A percentile compares a stretch with the other conserved stretches of the same genome.
Conservation (phyloP, 169 alveolate genomes). For the Fabrea salina region DNA sequence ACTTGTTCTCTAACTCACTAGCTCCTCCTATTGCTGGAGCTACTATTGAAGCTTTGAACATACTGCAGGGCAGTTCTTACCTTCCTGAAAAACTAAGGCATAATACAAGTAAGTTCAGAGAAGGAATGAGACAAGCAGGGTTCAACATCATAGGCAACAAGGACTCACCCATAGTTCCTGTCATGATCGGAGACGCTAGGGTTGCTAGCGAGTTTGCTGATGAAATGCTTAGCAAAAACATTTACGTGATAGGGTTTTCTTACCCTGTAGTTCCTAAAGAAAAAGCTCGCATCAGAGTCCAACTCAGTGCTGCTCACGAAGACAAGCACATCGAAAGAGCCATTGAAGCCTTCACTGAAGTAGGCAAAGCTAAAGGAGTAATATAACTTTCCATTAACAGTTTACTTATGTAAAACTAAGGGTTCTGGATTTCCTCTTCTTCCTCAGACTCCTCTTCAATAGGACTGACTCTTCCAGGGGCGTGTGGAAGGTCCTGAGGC, state of each 20-base stretch:
- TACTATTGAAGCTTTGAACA: slow-evolving; percentile 33
- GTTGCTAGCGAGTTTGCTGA: slow-evolving; percentile 49
- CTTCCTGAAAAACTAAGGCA: slow-evolving; percentile 26
- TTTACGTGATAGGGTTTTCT: slow-evolving; percentile 57
- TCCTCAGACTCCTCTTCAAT: slow-evolving; percentile 19
- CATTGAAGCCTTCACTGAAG: slow-evolving; percentile 46
- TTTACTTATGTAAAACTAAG: neutral
- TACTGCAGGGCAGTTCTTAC: slow-evolving; percentile 13
- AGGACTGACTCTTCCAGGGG: neutral
- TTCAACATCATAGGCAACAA: slow-evolving; percentile 47
- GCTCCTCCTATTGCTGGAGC: slow-evolving; percentile 73
- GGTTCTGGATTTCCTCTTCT: slow-evolving; percentile 1
- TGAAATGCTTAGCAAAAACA: slow-evolving; percentile 33
- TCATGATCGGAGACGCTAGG: slow-evolving; percentile 54
- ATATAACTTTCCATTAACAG: too few relatives aligned
- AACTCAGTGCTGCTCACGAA: slow-evolving; percentile 53
- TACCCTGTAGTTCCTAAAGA: slow-evolving; percentile 70
- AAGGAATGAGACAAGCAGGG: slow-evolving; percentile 51
- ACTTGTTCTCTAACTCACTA: slow-evolving; percentile 62
- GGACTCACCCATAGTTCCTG: slow-evolving; percentile 65
- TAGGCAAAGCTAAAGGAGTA: slow-evolving; percentile 36
- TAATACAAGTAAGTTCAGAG: slow-evolving; percentile 47
- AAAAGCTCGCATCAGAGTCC: slow-evolving; percentile 59
- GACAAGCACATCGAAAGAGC: slow-evolving; percentile 48
- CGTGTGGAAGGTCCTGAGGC: neutral